Evolutionary conservation across 1,284 basidiomycete species (phyloP).

Genomic region (Puccinia coronata): DNA sequence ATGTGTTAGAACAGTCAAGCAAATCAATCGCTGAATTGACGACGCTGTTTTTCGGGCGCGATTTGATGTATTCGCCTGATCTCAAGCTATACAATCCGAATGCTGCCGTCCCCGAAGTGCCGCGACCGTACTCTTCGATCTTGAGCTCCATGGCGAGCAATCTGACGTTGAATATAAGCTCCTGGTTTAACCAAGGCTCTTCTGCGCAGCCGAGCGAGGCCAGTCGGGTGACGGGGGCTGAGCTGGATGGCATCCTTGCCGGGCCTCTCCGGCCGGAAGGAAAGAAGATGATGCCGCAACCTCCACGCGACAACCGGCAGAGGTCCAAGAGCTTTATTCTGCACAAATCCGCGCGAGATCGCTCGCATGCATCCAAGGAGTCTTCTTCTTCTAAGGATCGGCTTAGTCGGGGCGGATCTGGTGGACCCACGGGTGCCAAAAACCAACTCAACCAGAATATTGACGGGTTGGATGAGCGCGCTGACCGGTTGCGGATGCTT

Average conservation of each 20-base stretch:
- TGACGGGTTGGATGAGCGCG: constrained; percentile 40
- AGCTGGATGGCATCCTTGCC: constrained; percentile 39
- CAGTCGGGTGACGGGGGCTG: constrained; percentile 23
- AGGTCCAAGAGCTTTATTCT: constrained; percentile 7
- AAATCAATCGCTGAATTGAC: constrained; percentile 24
- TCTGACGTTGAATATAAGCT: constrained; percentile 35
- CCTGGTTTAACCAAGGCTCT: constrained; percentile 23
- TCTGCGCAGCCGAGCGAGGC: neutral
- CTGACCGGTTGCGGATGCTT: constrained; percentile 32
- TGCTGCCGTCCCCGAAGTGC: constrained; percentile 7
- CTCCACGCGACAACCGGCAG: constrained; percentile 2
- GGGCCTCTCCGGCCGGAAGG: constrained; percentile 38
- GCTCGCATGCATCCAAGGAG: neutral
- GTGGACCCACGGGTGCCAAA: neutral
- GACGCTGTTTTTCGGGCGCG: constrained; percentile 31
- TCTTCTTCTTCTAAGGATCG: neutral
- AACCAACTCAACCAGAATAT: constrained; percentile 37
- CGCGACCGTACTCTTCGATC: neutral
- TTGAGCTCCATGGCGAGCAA: constrained; percentile 15
- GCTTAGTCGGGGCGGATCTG: neutral
- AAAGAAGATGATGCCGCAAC: constrained; percentile 11
- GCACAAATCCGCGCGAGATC: neutral
- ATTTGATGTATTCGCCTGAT: constrained; percentile 25
- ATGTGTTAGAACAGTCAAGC: constrained; percentile 36
- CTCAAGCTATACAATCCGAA: constrained; percentile 26